Evolutionary conservation across 805 yeast species (phyloP).

Genomic region (Spathaspora boniae): DNA sequence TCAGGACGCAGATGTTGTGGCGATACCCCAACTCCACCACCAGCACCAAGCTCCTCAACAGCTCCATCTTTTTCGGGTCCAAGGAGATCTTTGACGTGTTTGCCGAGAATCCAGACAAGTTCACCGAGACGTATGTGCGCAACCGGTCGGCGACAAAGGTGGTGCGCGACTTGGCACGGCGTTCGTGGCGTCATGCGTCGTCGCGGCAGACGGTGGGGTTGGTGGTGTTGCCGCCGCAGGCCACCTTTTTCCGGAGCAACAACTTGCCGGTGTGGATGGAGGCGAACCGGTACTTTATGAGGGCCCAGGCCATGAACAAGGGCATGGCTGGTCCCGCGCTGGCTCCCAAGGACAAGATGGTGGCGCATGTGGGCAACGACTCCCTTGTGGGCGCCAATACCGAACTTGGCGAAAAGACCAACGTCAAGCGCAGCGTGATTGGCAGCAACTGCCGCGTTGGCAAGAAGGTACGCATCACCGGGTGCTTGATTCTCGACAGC

Average conservation of each 20-base stretch:
- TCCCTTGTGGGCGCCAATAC: slow-evolving; percentile 70
- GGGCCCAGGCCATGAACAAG: slow-evolving; percentile 48
- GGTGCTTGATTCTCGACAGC: slow-evolving; percentile 72
- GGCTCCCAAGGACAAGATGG: slow-evolving; percentile 43
- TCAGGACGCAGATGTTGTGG: slow-evolving; percentile 90
- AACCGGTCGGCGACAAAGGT: slow-evolving; percentile 60
- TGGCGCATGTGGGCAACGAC: slow-evolving; percentile 84
- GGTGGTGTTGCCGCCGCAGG: slow-evolving; percentile 64
- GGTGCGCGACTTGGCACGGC: slow-evolving; percentile 82
- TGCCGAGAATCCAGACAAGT: slow-evolving; percentile 30
- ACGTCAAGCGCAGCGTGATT: slow-evolving; percentile 80
- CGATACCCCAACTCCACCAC: slow-evolving; percentile 74
- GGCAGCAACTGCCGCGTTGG: slow-evolving; percentile 78
- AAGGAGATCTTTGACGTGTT: slow-evolving; percentile 52
- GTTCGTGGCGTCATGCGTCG: slow-evolving; percentile 81
- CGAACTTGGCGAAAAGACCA: slow-evolving; percentile 75
- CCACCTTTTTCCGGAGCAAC: slow-evolving; percentile 72
- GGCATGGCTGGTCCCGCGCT: slow-evolving; percentile 8
- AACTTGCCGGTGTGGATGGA: slow-evolving; percentile 82
- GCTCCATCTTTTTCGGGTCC: slow-evolving; percentile 55
- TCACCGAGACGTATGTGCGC: slow-evolving; percentile 34
- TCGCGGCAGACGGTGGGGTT: slow-evolving; percentile 62
- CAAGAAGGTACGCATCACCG: slow-evolving; percentile 81
- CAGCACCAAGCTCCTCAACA: slow-evolving; percentile 70
- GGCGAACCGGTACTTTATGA: slow-evolving; percentile 77